A percentile compares a stretch with the other conserved stretches of the same genome.
These are phyloP conservation scores for Fusarium sp. DNA, from an alignment of 2,329 filamentous ascomycete species.

Conservation along the genomic window DNA sequence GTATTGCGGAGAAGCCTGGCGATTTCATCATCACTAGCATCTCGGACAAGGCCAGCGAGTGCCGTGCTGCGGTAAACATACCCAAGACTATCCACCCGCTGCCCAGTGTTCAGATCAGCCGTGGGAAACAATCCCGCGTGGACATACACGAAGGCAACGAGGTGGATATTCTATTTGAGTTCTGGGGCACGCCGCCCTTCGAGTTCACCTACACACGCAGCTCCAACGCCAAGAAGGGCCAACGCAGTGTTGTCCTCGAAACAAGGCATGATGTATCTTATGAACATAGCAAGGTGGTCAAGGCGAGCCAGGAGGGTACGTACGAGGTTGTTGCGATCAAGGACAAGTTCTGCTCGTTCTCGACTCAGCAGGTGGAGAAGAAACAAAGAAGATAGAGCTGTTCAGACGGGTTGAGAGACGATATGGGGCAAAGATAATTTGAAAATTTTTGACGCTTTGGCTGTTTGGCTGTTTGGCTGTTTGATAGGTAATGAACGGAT, in stretches of 20 bases:
- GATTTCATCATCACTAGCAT: constrained; percentile 88
- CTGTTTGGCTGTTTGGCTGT: constrained; percentile 30
- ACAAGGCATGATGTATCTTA: constrained; percentile 88
- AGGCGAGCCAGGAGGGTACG: constrained; percentile 91
- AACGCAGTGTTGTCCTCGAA: constrained; percentile 83
- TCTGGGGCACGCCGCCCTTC: constrained; percentile 94
- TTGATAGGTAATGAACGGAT: constrained; percentile 26
- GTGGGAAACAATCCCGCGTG: constrained; percentile 80
- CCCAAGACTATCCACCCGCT: constrained; percentile 89
- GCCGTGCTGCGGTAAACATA: constrained; percentile 80
- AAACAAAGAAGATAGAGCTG: constrained; percentile 53
- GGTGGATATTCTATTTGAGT: constrained; percentile 93
- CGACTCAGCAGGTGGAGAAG: constrained; percentile 70
- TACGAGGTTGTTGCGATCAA: constrained; percentile 98
- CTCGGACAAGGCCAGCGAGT: constrained; percentile 88
- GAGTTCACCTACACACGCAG: constrained; percentile 97
- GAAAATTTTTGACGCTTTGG: constrained; percentile 22
- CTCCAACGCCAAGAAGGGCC: constrained; percentile 82
- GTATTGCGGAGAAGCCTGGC: constrained; percentile 90
- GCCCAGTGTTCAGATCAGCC: constrained; percentile 89
- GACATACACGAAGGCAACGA: constrained; percentile 98
- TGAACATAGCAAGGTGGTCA: constrained; percentile 82
- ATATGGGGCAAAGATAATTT: constrained; percentile 22
- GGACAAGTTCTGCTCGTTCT: constrained; percentile 90
- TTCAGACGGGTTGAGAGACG: not conserved